phyloP scores from a whole-genome alignment of 1,284 basidiomycete species.

The Naganishia sp. region DNA sequence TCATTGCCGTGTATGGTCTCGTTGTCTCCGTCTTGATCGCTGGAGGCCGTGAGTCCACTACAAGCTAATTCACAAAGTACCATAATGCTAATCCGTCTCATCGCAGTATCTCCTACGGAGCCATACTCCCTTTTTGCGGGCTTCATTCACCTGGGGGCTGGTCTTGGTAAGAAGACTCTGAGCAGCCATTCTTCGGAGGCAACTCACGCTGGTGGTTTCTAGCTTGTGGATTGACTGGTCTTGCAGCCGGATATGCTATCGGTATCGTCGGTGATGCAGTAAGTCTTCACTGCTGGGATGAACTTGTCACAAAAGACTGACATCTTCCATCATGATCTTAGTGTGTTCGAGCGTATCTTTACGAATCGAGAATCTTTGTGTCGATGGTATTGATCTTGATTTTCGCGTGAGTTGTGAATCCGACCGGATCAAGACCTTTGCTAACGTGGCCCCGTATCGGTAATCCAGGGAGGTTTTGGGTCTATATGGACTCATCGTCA shows the following conservation, averaged over 20 bases:
- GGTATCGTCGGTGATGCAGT: conserved; percentile 94
- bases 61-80: not conserved
- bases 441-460: conserved; percentile 31
- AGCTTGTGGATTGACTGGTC: conserved; percentile 83
- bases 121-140: conserved; percentile 71
- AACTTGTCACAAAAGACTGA: no score
- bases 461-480: conserved; percentile 51
- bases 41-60: conserved; percentile 48
- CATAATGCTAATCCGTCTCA: conserved; percentile 1
- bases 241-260: conserved; percentile 98
- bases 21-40: conserved; percentile 67
- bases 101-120: conserved; percentile 58
- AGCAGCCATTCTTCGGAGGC: not conserved
- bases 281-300: conserved; percentile 42
- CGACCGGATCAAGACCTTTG: not conserved
- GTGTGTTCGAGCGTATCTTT: conserved; percentile 59
- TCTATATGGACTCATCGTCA: conserved; percentile 61
- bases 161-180: conserved; percentile 59
- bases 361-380: conserved; percentile 70
- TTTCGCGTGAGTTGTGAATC: conserved; percentile 54
- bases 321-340: conserved; percentile 34
- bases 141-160: conserved; percentile 92
- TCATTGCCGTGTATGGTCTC: conserved; percentile 60
- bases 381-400: conserved; percentile 63
- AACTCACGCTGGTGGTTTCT: not conserved